Base-by-base conservation (phyloP, 306 rosid genomes). In the Dryas octopetala region DNA sequence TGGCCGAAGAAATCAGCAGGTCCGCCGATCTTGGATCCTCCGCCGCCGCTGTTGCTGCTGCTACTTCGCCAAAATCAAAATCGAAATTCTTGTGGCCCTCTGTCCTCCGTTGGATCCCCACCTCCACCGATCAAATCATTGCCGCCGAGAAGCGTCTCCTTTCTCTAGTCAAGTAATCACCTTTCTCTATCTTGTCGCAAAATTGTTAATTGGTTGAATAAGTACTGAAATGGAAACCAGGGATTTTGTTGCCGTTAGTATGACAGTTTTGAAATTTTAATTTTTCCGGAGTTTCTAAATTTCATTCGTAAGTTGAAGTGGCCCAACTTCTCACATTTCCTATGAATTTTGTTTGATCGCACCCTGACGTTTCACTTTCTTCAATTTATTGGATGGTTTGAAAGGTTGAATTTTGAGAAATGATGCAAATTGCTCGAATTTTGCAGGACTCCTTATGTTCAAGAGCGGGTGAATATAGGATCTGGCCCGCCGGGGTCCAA, bases 81-180 rank as follows among this genome's bases (percentile, higher is more conserved):
- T 63, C 89, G 0, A 81, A 78, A 7, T 53, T 92, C n/a, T 77
- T 84, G 23, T 96, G 97, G 98, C 92, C 98, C 45, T 89, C 97
- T 62, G 43, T 90, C 59, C 86, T 88, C 55, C 98, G 98, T 54
- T 96, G 99, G 99, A 74, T 96, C 46, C 99, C 99, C 10, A 80
- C 93, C 44, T 96, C 99, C 59, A 92, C 89, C 74, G 86, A 92
- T 52, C 91, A 88, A 73, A 96, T 92, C 78, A 85, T 92, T 77
- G 86, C 88, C 48, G 85, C 98, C 73, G 99, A 96, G 80, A 92
- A 96, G 74, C 97, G 96, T 41, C 98, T 96, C 62, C 97, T 96
- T 66, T 96, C 99, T 74, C 71, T 96, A 4, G 85, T 88, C 91
- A 92, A 85, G 99, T 95, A 86, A 79, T 79, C 67, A 75, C 74